Evolutionary conservation across 331 rosid species (phyloP).

Genomic region (Spiraea crenata): DNA sequence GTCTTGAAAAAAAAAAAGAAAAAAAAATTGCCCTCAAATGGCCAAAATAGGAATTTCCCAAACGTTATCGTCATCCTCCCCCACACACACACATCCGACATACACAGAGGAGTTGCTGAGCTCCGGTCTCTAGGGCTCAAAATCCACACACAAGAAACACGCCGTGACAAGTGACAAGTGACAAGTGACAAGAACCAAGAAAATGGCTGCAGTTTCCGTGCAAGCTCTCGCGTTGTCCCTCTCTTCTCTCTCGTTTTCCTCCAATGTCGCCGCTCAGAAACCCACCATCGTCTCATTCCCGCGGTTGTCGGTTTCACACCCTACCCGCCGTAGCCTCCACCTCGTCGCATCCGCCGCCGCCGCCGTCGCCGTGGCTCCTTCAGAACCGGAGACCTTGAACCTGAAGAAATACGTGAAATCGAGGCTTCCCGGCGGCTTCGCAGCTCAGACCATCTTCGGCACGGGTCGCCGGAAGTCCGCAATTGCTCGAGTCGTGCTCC

Average conservation of each 20-base stretch:
- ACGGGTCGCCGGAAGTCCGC: constrained; percentile 92
- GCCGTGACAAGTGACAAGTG: too few species aligned
- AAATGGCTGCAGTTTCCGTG: constrained; percentile 36
- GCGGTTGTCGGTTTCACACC: constrained; percentile 38
- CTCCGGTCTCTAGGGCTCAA: too few species aligned
- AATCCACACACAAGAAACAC: too few species aligned
- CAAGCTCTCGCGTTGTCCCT: constrained; percentile 52
- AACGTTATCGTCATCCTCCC: too few species aligned
- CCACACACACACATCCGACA: too few species aligned
- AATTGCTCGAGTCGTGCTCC: constrained; percentile 85
- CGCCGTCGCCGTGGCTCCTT: constrained; percentile 50
- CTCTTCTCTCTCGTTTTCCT: constrained; percentile 84
- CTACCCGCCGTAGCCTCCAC: not conserved
- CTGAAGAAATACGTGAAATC: constrained; percentile 64
- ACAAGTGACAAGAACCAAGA: too few species aligned
- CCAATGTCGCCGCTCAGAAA: constrained; percentile 48
- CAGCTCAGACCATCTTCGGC: constrained; percentile 78
- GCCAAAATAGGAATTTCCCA: too few species aligned
- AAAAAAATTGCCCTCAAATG: too few species aligned
- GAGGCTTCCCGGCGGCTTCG: constrained; percentile 94
- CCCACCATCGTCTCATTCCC: constrained; percentile 37
- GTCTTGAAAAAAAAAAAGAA: too few species aligned
- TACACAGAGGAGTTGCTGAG: too few species aligned
- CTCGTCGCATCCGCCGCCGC: constrained; percentile 50
- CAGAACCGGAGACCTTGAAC: constrained; percentile 53